Conservation (phyloP, 805 yeast genomes). For the Nakazawaea molendinolei region DNA sequence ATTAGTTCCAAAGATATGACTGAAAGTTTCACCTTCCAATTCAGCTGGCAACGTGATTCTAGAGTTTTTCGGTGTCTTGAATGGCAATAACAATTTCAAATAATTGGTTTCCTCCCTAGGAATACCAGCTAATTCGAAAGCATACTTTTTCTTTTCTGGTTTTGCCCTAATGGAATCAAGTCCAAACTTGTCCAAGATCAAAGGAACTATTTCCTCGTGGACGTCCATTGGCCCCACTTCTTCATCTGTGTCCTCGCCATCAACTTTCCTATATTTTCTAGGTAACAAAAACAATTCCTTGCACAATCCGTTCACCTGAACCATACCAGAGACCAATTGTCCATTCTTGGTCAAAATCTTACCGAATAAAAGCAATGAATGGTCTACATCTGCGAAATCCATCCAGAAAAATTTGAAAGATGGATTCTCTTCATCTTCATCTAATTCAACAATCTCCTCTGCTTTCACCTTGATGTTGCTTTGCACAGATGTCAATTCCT, state of each 20-base stretch:
- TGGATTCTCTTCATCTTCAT: constrained; percentile 34
- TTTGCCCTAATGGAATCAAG: constrained; percentile 59
- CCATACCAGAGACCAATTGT: constrained; percentile 61
- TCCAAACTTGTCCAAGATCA: constrained; percentile 57
- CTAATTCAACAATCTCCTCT: constrained; percentile 22
- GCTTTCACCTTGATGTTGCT: constrained; percentile 15
- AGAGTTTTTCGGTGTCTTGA: constrained; percentile 49
- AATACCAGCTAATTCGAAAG: constrained; percentile 77
- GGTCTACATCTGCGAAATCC: constrained; percentile 77
- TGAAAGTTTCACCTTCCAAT: constrained; percentile 68
- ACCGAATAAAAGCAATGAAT: constrained; percentile 70
- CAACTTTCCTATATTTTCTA: constrained; percentile 28
- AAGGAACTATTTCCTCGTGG: constrained; percentile 66
- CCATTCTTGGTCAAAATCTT: constrained; percentile 59
- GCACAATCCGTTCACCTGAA: constrained; percentile 62
- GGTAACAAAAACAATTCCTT: constrained; percentile 80
- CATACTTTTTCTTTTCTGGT: constrained; percentile 71
- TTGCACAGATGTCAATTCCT: not conserved
- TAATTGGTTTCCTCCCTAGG: constrained; percentile 72
- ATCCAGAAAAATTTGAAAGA: constrained; percentile 79
- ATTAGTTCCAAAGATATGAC: constrained; percentile 72
- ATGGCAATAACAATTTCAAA: constrained; percentile 72
- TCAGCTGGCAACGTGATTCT: constrained; percentile 49
- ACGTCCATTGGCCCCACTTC: constrained; percentile 55
- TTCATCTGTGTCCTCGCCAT: constrained; percentile 27